These are phyloP conservation scores for Avicennia marina DNA, from an alignment of 257 asterid genomes.

Conservation along the genomic window DNA sequence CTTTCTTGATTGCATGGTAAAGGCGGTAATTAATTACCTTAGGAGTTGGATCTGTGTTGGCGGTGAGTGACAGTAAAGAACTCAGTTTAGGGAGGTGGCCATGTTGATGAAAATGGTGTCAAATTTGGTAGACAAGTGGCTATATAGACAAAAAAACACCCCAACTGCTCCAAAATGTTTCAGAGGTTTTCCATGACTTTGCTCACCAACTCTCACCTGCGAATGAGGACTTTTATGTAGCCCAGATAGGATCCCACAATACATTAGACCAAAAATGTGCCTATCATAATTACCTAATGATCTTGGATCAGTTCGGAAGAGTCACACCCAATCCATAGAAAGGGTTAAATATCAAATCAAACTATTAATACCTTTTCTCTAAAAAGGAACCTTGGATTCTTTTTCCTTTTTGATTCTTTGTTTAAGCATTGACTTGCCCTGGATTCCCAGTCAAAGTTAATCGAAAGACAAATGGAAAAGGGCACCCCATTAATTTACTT, in stretches of 20 bases:
- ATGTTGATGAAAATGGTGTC: slow-evolving; percentile 12
- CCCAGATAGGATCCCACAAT: slow-evolving; percentile 8
- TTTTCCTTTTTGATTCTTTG: too few species aligned
- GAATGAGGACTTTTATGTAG: slow-evolving; percentile 38
- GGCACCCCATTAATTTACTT: too few species aligned
- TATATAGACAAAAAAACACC: slow-evolving; percentile 21
- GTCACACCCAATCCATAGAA: neutral
- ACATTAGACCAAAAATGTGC: slow-evolving; percentile 2
- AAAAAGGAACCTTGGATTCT: too few species aligned
- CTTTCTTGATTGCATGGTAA: slow-evolving; percentile 39
- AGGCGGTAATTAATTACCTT: too few species aligned
- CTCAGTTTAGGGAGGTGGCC: neutral
- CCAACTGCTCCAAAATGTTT: slow-evolving; percentile 60
- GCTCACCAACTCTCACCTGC: slow-evolving; percentile 73
- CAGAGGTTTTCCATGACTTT: slow-evolving; percentile 42
- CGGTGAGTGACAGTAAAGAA: neutral
- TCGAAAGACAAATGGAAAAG: too few species aligned
- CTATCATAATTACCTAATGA: too few species aligned
- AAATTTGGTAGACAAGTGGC: slow-evolving; percentile 9
- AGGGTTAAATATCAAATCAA: neutral
- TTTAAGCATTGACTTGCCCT: too few species aligned
- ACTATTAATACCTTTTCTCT: neutral
- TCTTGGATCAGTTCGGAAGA: neutral
- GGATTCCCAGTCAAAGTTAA: too few species aligned
- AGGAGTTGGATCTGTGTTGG: too few species aligned